These are phyloP conservation scores for Closterium sp. DNA, from an alignment of 139 green algal genomes.

Conservation along the genomic window DNA sequence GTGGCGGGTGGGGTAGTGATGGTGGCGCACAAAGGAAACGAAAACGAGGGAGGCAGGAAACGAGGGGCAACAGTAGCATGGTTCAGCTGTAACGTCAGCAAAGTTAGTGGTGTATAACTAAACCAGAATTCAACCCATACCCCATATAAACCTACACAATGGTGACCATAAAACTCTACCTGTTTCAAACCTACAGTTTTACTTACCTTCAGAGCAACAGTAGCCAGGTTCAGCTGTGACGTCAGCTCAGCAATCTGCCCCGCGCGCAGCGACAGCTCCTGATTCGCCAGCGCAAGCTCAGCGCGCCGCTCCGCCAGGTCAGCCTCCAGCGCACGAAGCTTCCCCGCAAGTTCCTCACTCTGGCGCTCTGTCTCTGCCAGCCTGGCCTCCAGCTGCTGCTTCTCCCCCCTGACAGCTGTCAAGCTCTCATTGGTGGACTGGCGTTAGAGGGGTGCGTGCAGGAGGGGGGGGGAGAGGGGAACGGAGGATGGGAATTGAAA, in stretches of 20 bases:
- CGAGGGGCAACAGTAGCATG: no score
- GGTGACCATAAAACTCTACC: no score
- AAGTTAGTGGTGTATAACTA: no score
- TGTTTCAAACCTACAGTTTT: no score
- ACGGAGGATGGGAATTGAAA: no score
- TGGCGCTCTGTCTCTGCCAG: neutral
- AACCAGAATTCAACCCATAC: no score
- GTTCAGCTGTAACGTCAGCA: no score
- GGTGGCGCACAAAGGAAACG: no score
- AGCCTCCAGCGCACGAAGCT: neutral
- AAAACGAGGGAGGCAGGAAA: no score
- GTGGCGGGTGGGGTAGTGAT: no score
- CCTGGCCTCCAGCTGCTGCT: neutral
- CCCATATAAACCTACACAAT: no score
- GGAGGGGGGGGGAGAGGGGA: no score
- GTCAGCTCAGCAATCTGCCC: neutral
- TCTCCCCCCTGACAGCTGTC: neutral
- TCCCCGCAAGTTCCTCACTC: neutral
- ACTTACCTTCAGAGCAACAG: neutral
- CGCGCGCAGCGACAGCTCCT: neutral
- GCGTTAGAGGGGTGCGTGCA: neutral
- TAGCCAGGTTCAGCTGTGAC: neutral
- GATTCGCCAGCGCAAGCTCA: neutral
- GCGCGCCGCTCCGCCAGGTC: neutral
- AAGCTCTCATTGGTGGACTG: neutral